These are phyloP conservation scores for Trapa incisa DNA, from an alignment of 345 rosid species.

Conservation along the genomic window DNA sequence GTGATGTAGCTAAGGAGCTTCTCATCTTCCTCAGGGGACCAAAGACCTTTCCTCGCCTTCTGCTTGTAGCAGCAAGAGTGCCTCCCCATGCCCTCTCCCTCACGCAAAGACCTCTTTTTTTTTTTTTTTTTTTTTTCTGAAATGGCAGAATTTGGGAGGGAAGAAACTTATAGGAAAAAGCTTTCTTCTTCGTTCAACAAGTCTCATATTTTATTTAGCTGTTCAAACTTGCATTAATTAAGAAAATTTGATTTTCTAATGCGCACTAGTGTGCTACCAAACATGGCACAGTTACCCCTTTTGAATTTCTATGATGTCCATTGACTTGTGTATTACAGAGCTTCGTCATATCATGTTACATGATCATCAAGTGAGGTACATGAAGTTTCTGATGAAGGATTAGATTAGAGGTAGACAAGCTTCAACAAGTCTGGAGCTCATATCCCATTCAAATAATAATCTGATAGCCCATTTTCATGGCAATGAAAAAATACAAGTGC, in stretches of 20 bases:
- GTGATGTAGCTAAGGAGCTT: conserved; percentile 61
- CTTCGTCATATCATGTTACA: not conserved
- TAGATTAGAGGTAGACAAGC: not conserved
- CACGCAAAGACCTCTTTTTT: not conserved
- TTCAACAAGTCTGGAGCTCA: not conserved
- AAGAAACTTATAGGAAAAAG: conserved; percentile 24
- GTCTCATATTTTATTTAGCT: not conserved
- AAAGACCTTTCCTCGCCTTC: conserved; percentile 71
- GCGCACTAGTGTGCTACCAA: not conserved
- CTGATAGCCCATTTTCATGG: no score
- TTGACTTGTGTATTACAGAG: not conserved
- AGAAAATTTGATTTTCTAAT: no score
- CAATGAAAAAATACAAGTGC: no score
- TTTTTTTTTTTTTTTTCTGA: conserved; percentile 5
- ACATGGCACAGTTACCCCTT: no score
- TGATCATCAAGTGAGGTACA: not conserved
- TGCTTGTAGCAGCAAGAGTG: conserved; percentile 79
- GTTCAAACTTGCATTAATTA: no score
- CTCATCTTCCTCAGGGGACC: conserved; percentile 94
- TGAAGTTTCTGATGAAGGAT: not conserved
- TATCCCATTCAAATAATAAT: not conserved
- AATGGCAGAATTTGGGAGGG: conserved; percentile 19
- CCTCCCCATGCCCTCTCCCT: conserved; percentile 48
- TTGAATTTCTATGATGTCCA: not conserved
- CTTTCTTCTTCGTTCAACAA: not conserved